Evolutionary conservation across 2,329 filamentous ascomycete species (phyloP).

Genomic region (Davidsoniella neocaledoniae): DNA sequence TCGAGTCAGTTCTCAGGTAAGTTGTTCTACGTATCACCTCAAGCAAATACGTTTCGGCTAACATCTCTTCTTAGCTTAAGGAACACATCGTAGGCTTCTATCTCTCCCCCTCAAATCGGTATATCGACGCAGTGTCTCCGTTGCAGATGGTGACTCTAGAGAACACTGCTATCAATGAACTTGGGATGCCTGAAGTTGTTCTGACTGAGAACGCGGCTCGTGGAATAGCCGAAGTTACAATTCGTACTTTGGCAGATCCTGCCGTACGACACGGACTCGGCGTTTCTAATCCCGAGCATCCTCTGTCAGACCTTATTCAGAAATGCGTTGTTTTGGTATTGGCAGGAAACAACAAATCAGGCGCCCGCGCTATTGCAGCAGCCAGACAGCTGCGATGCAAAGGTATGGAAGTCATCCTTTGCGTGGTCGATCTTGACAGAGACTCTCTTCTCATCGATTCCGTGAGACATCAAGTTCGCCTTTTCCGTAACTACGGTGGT

Average conservation of each 20-base stretch:
- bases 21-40: not conserved
- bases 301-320: conserved; percentile 17
- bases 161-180: conserved; percentile 73
- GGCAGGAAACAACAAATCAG: conserved; percentile 90
- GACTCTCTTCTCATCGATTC: conserved; percentile 67
- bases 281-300: conserved; percentile 20
- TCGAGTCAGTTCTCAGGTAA: conserved; percentile 12
- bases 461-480: conserved; percentile 62
- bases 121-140: conserved; percentile 47
- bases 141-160: conserved; percentile 86
- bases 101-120: conserved; percentile 36
- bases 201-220: conserved; percentile 85
- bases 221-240: conserved; percentile 69
- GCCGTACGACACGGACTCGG: conserved; percentile 39
- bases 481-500: conserved; percentile 72
- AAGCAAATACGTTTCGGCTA: not conserved
- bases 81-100: conserved; percentile 31
- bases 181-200: conserved; percentile 74
- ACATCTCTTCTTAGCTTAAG: conserved; percentile 3
- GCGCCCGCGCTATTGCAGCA: conserved; percentile 68
- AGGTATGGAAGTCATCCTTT: conserved; percentile 63
- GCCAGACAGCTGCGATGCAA: conserved; percentile 77
- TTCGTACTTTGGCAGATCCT: conserved; percentile 48
- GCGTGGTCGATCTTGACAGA: conserved; percentile 69
- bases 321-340: conserved; percentile 48